These are phyloP conservation scores for Ophiobolus disseminans DNA, from an alignment of 2,329 filamentous ascomycete species.

Conservation along the genomic window DNA sequence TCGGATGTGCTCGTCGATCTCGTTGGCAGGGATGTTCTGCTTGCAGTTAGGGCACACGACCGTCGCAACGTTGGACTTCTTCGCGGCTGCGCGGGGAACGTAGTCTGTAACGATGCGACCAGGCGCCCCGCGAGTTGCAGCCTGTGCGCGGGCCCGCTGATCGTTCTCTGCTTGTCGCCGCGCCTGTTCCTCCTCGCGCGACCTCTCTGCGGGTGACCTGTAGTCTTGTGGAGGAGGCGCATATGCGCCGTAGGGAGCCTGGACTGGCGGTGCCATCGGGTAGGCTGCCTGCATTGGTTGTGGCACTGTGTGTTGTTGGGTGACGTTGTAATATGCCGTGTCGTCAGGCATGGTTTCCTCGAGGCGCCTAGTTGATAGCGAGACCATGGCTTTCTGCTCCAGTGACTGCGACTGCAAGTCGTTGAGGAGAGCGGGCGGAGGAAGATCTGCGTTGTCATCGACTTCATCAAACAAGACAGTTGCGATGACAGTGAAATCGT, in stretches of 20 bases:
- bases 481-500: constrained; percentile 95
- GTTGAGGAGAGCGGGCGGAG: constrained; percentile 85
- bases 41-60: constrained; percentile 92
- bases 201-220: constrained; percentile 38
- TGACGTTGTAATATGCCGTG: constrained; percentile 51
- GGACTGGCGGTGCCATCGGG: constrained; percentile 37
- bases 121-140: constrained; percentile 73
- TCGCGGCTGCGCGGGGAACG: constrained; percentile 80
- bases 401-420: constrained; percentile 94
- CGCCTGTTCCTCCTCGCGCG: constrained; percentile 50
- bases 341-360: constrained; percentile 94
- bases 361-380: constrained; percentile 82
- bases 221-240: constrained; percentile 39
- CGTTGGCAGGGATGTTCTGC: constrained; percentile 83
- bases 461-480: constrained; percentile 90
- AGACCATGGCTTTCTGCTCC: constrained; percentile 92
- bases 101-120: constrained; percentile 91
- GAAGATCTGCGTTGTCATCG: constrained; percentile 85
- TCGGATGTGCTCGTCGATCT: constrained; percentile 91
- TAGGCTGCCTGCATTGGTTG: constrained; percentile 38
- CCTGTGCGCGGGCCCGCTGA: constrained; percentile 77
- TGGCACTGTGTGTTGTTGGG: constrained; percentile 38
- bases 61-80: constrained; percentile 69
- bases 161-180: constrained; percentile 57
- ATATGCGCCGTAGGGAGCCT: constrained; percentile 37